Evolutionary conservation across 2,329 filamentous ascomycete species (phyloP), one percentile per base, ranked within the genome.

Genomic region (Colletotrichum sojae): DNA sequence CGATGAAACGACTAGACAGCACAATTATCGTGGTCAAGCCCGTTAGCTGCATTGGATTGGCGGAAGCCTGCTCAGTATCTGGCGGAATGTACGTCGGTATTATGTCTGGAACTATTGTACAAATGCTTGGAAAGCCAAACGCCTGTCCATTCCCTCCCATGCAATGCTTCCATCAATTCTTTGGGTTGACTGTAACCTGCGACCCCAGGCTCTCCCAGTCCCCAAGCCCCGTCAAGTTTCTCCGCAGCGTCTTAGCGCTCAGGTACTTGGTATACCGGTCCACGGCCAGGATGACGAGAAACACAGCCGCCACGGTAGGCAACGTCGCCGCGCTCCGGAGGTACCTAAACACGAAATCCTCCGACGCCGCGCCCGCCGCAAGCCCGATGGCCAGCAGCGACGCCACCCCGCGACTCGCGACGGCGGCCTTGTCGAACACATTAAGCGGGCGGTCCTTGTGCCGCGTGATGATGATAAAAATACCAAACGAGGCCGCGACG

Each of bases 371-470:
- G 5, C 56, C 67, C 1, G 67, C 57, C 9, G 67, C 63, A 6
- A 70, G 25, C 12, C 57, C 63, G 6, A 58, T 6, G 46, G 67
- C 67, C 6, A 61, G 45, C 8, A 69, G n/a, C 1, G 67, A 53
- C 2, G 63, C 63, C 10, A 57, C 8, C 15, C 56, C 53, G 9
- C 67, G 18, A 13, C 45, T 61, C 12, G 63, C 25, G 1, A 69
- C 56, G 25, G 67, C 62, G 5, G 62, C 63, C 6, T 66, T 66
- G 20, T 69, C 67, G 6, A 61, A 69, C 5, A 69, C 51, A 36
- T 65, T 69, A n/a, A 69, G 52, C 12, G 67, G 67, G 12, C 67
- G 51, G 25, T 69, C 56, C 20, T 65, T 61, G 18, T 66, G 67
- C 25, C 67, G 18, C 2, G 67, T 66, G 4, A 69, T 69, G 45